Evolutionary conservation across 495 filamentous ascomycete species (phyloP).

Genomic region (Penicillium goetzii): DNA sequence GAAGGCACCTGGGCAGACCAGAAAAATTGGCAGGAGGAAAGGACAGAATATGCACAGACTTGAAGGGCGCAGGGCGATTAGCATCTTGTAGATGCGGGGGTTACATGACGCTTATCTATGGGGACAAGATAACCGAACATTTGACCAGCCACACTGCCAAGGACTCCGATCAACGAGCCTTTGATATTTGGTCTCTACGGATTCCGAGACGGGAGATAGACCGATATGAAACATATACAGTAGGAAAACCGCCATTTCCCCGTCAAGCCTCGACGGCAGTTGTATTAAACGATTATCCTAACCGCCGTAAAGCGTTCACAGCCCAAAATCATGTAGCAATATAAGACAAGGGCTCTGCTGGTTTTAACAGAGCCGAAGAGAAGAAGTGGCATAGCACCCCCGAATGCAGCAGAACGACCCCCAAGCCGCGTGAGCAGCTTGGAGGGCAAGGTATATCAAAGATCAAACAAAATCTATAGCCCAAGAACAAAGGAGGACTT

Average conservation of each 20-base stretch:
- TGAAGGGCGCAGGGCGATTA: not conserved
- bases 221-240: not conserved
- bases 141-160: not conserved
- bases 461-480: slow-evolving; percentile 41
- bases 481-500: slow-evolving; percentile 40
- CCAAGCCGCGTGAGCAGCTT: slow-evolving; percentile 21
- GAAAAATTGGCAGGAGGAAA: slow-evolving; percentile 3
- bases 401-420: slow-evolving; percentile 30
- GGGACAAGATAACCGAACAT: not conserved
- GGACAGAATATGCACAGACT: not conserved
- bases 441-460: slow-evolving; percentile 40
- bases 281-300: slow-evolving; percentile 48
- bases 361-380: slow-evolving; percentile 31
- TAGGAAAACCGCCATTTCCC: not conserved
- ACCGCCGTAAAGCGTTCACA: slow-evolving; percentile 28
- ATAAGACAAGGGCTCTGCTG: slow-evolving; percentile 44
- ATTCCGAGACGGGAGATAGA: not conserved
- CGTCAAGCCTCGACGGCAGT: slow-evolving; percentile 20
- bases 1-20: not conserved
- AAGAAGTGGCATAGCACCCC: slow-evolving; percentile 28
- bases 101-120: slow-evolving; percentile 16
- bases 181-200: not conserved
- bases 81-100: slow-evolving; percentile 13
- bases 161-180: not conserved
- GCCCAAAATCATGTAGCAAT: slow-evolving; percentile 40